Evolutionary conservation across 1,139 yeast species (phyloP).

Genomic region (Casaregolazyma suthepensis): DNA sequence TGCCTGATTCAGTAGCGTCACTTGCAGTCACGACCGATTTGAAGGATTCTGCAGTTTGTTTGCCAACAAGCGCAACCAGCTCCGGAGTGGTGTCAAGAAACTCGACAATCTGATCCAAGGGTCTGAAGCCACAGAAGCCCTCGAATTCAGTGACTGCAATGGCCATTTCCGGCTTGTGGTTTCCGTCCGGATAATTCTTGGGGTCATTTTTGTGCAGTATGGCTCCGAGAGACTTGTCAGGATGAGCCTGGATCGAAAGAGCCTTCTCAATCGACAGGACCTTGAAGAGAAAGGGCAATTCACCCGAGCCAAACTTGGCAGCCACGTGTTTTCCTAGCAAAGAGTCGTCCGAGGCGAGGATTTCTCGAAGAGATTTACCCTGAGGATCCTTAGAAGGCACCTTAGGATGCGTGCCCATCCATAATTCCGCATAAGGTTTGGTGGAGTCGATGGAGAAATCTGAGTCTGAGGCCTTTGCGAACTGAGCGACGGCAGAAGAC

Average conservation of each 20-base stretch:
- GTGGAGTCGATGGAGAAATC: slow-evolving; percentile 54
- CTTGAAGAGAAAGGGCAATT: slow-evolving; percentile 87
- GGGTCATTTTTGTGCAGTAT: slow-evolving; percentile 79
- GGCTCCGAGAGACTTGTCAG: slow-evolving; percentile 79
- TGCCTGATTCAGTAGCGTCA: slow-evolving; percentile 40
- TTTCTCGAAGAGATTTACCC: slow-evolving; percentile 55
- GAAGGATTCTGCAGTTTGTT: slow-evolving; percentile 49
- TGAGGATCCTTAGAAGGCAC: slow-evolving; percentile 70
- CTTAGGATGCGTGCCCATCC: slow-evolving; percentile 99
- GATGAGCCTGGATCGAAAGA: slow-evolving; percentile 94
- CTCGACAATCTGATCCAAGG: slow-evolving; percentile 65
- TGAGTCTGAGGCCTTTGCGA: slow-evolving; percentile 66
- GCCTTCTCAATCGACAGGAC: slow-evolving; percentile 90
- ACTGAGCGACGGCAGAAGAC: slow-evolving; percentile 80
- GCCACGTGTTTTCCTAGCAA: slow-evolving; percentile 52
- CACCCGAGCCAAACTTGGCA: slow-evolving; percentile 63
- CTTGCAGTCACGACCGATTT: slow-evolving; percentile 37
- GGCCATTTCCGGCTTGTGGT: slow-evolving; percentile 99
- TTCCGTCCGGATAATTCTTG: slow-evolving; percentile 91
- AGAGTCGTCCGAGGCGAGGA: slow-evolving; percentile 44
- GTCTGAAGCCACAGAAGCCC: slow-evolving; percentile 97
- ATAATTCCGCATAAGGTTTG: slow-evolving; percentile 56
- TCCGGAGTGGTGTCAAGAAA: slow-evolving; percentile 71
- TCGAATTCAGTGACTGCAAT: slow-evolving; percentile 92
- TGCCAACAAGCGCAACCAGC: slow-evolving; percentile 63